Conservation (phyloP, 176 grass and related monocot species). For the Aegilops tauschii region DNA sequence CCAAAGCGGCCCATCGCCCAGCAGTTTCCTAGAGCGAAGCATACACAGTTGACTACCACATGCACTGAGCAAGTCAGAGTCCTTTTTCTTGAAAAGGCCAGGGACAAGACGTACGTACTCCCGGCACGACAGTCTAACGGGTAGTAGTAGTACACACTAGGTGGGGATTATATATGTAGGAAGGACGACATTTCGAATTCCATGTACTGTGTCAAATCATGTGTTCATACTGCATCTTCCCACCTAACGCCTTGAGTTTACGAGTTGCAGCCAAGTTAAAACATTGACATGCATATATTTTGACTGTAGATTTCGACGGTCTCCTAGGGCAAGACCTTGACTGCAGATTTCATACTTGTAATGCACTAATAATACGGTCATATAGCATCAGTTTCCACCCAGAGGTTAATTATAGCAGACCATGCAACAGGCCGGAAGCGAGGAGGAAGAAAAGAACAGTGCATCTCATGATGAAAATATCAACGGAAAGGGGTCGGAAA, state of each 20-base stretch:
- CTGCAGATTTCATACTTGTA: neutral
- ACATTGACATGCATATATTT: neutral
- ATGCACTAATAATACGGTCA: neutral
- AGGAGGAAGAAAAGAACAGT: neutral
- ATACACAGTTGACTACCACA: slow-evolving; percentile 43
- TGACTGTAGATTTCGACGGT: neutral
- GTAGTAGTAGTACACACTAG: slow-evolving; percentile 26
- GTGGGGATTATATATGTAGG: neutral
- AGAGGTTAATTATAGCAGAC: slow-evolving; percentile 23
- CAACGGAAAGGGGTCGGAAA: slow-evolving; percentile 12
- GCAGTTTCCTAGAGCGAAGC: slow-evolving; percentile 37
- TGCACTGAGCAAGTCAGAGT: slow-evolving; percentile 17
- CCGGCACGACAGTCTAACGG: slow-evolving; percentile 14
- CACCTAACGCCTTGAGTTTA: neutral
- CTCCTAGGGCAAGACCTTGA: neutral
- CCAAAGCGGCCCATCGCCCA: slow-evolving; percentile 29
- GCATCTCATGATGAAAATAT: slow-evolving; percentile 39
- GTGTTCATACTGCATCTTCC: slow-evolving; percentile 21
- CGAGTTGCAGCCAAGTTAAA: slow-evolving; percentile 1
- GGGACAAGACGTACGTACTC: slow-evolving; percentile 24
- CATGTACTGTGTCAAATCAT: neutral
- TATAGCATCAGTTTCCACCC: neutral
- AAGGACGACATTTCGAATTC: slow-evolving; percentile 32
- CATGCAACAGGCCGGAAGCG: neutral
- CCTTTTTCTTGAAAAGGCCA: slow-evolving; percentile 14